Evolutionary conservation across 2,329 filamentous ascomycete genomes (phyloP).

Genomic region (Trichoderma asperellum): DNA sequence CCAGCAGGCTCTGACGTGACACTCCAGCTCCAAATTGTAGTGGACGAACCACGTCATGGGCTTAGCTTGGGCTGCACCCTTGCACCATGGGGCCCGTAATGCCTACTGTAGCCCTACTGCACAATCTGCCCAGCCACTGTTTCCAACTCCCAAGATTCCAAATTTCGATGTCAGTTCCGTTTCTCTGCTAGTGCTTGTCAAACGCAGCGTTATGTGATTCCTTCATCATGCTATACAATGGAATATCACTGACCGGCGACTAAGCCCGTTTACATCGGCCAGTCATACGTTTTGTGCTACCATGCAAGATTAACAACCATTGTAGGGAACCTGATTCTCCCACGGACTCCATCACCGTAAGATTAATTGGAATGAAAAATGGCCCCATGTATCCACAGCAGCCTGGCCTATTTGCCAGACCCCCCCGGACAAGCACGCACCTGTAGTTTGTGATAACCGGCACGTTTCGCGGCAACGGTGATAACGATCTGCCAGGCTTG

Average conservation of each 20-base stretch:
- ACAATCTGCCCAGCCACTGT: neutral
- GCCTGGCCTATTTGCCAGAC: neutral
- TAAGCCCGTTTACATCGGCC: neutral
- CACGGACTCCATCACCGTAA: neutral
- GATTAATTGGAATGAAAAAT: neutral
- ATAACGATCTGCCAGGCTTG: neutral
- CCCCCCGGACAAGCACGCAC: neutral
- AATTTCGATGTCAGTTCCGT: neutral
- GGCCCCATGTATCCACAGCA: neutral
- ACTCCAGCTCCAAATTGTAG: neutral
- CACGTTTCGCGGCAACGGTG: conserved; percentile 2
- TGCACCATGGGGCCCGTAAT: too few relatives aligned
- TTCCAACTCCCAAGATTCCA: neutral
- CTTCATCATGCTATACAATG: neutral
- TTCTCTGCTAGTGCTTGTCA: neutral
- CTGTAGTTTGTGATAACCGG: neutral
- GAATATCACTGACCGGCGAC: neutral
- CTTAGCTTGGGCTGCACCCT: neutral
- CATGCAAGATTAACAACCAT: neutral
- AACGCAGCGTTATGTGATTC: too few relatives aligned
- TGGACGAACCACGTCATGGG: neutral
- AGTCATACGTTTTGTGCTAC: neutral
- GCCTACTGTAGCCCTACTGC: too few relatives aligned
- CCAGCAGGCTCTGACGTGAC: neutral
- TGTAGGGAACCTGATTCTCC: neutral